Conservation (phyloP, 257 asterid genomes). For the Solanum ossicruentum region DNA sequence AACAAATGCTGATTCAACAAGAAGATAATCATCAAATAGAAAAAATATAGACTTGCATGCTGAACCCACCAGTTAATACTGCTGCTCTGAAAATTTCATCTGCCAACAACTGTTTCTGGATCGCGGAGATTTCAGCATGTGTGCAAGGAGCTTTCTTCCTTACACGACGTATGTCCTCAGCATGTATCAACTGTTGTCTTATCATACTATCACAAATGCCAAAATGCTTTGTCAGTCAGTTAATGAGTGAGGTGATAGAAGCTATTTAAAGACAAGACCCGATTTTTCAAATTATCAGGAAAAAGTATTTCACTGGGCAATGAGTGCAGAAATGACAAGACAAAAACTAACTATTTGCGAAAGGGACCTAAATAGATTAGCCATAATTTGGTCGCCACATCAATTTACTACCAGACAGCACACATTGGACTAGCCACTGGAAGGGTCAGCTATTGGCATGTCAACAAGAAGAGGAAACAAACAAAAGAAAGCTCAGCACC, state of each 20-base stretch:
- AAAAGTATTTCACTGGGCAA: background rate
- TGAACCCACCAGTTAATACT: constrained; percentile 42
- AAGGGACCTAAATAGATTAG: background rate
- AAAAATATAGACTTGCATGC: background rate
- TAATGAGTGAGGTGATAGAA: background rate
- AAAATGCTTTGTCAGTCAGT: constrained; percentile 4
- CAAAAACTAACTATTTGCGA: background rate
- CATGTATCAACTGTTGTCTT: constrained; percentile 55
- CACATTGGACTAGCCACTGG: background rate
- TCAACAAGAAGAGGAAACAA: background rate
- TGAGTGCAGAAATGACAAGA: background rate
- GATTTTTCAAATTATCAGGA: background rate
- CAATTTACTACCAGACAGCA: background rate
- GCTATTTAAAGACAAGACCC: background rate
- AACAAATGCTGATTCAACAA: background rate
- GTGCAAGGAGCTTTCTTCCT: constrained; percentile 93
- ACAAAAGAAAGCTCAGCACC: background rate
- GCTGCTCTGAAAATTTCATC: constrained; percentile 53
- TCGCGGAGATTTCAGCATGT: constrained; percentile 51
- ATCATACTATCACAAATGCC: constrained; percentile 39
- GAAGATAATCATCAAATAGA: background rate
- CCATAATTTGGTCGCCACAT: background rate
- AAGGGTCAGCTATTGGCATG: background rate
- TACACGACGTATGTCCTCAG: constrained; percentile 68
- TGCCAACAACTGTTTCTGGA: constrained; percentile 48